Evolutionary conservation across 768 basidiomycete species (phyloP).

Genomic region (Ramaria sp.): DNA sequence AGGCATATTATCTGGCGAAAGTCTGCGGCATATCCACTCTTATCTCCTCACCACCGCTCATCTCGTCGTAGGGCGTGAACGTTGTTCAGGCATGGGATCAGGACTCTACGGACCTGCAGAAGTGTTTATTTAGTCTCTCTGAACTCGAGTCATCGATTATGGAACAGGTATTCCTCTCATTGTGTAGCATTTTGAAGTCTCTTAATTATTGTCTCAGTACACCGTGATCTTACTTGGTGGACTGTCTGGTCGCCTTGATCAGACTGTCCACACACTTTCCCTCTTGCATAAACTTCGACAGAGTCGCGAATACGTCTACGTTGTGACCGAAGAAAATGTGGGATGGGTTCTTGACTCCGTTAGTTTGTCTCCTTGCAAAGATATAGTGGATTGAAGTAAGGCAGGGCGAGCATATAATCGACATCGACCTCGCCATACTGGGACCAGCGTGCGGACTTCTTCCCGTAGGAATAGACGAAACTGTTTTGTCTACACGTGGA

Average conservation of each 20-base stretch:
- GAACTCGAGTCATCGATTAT: conserved; percentile 40
- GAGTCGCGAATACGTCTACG: conserved; percentile 49
- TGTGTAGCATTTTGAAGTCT: background rate
- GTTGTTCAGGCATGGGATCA: conserved; percentile 63
- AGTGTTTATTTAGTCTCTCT: conserved; percentile 62
- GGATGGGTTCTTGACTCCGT: conserved; percentile 84
- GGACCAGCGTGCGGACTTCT: conserved; percentile 93
- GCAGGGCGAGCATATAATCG: conserved; percentile 77
- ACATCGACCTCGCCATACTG: conserved; percentile 59
- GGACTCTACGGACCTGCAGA: conserved; percentile 92
- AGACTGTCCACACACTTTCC: conserved; percentile 85
- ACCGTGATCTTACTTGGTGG: conserved; percentile 80
- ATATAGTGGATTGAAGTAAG: background rate
- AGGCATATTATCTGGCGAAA: conserved; percentile 47
- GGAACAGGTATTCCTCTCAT: conserved; percentile 22
- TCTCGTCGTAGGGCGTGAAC: conserved; percentile 44
- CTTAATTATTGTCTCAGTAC: conserved; percentile 27
- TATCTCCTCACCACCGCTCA: background rate
- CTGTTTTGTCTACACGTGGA: conserved; percentile 72
- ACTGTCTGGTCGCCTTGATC: conserved; percentile 84
- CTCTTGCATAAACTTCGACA: conserved; percentile 72
- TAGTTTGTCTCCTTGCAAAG: conserved; percentile 15
- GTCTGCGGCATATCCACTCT: conserved; percentile 27
- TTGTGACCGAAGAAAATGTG: conserved; percentile 81
- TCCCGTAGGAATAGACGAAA: conserved; percentile 74